Evolutionary conservation across 768 basidiomycete species (phyloP).

Genomic region (Mrakia hoshinonis): DNA sequence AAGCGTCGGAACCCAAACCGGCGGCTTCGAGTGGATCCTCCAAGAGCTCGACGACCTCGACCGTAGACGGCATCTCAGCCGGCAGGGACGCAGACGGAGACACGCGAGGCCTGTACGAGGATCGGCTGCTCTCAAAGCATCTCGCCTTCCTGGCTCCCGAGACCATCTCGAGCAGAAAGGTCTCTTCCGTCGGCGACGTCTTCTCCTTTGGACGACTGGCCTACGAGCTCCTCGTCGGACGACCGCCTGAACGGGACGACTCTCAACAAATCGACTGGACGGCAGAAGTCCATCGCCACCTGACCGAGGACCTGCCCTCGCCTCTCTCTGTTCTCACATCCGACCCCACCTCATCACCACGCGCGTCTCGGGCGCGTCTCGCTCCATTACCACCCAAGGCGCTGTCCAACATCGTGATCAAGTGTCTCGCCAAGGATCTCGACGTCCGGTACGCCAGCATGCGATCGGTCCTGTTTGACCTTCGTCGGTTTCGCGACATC

Average conservation of each 20-base stretch:
- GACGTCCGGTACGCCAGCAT: constrained; percentile 34
- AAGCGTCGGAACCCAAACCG: too few species aligned
- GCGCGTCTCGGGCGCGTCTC: too few species aligned
- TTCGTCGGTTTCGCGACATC: constrained; percentile 30
- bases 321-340: neutral
- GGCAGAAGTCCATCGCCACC: constrained; percentile 34
- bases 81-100: too few species aligned
- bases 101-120: too few species aligned
- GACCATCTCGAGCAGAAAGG: neutral
- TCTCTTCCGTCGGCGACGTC: constrained; percentile 30
- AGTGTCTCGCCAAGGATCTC: constrained; percentile 32
- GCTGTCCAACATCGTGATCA: constrained; percentile 34
- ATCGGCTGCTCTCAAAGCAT: too few species aligned
- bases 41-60: too few species aligned
- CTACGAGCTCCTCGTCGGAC: constrained; percentile 35
- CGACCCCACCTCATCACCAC: too few species aligned
- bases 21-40: too few species aligned
- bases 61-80: too few species aligned
- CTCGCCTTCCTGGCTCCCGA: constrained; percentile 13
- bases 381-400: constrained; percentile 23
- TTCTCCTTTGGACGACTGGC: constrained; percentile 36
- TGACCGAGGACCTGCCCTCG: constrained; percentile 14
- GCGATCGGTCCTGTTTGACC: constrained; percentile 34
- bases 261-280: constrained; percentile 31
- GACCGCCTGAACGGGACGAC: constrained; percentile 28